These are phyloP conservation scores for Stramenopiles sp. DNA, from an alignment of 352 stramenopile genomes.

Conservation along the genomic window DNA sequence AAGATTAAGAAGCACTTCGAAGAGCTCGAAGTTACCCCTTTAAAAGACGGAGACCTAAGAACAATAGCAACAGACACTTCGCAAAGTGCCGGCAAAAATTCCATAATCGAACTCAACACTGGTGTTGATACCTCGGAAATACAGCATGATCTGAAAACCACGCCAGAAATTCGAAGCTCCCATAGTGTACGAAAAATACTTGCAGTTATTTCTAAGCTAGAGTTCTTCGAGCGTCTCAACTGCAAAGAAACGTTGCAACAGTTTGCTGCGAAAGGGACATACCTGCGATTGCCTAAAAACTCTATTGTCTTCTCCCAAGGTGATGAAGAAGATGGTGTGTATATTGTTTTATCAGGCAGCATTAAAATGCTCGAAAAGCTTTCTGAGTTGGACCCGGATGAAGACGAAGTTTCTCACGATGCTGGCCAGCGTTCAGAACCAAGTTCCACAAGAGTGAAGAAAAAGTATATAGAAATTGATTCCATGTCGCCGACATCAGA, in stretches of 20 bases:
- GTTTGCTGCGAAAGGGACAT: neutral
- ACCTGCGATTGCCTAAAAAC: neutral
- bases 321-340: slow-evolving; percentile 10
- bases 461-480: neutral
- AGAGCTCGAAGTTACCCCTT: neutral
- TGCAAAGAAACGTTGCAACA: neutral
- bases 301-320: neutral
- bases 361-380: neutral
- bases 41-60: neutral
- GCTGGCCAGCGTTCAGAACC: neutral
- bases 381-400: neutral
- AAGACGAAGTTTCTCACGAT: neutral
- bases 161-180: neutral
- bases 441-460: neutral
- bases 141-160: neutral
- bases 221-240: neutral
- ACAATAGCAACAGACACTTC: neutral
- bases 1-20: neutral
- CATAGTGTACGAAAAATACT: slow-evolving; percentile 4
- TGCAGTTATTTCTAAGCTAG: neutral
- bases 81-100: neutral
- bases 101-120: neutral
- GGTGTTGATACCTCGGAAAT: neutral
- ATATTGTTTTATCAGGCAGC: neutral
- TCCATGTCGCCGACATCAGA: neutral